A percentile compares a stretch with the other conserved stretches of the same genome.
These are phyloP conservation scores for Nyssa sinensis DNA, from an alignment of 148 eudicot species.

Conservation along the genomic window DNA sequence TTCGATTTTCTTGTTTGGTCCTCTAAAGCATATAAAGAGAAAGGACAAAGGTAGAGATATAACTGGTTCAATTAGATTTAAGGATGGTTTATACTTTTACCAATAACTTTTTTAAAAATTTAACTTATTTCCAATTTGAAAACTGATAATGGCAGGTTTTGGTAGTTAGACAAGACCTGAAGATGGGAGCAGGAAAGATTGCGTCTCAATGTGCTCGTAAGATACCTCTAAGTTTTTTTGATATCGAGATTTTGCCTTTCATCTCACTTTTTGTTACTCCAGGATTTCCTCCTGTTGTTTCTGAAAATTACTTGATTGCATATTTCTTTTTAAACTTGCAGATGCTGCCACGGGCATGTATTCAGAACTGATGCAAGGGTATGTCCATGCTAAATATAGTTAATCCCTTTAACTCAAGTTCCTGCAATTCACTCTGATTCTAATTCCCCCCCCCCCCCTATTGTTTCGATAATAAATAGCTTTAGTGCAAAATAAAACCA, in stretches of 20 bases:
- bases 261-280: not conserved
- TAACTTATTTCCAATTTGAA: too few species aligned
- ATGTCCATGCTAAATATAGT: not conserved
- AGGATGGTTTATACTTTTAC: too few species aligned
- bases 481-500: too few species aligned
- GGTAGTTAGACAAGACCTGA: conserved; percentile 93
- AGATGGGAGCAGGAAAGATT: conserved; percentile 89
- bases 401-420: not conserved
- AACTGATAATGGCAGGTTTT: conserved; percentile 51
- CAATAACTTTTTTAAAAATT: too few species aligned
- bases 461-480: not conserved
- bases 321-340: conserved; percentile 27
- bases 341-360: conserved; percentile 96
- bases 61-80: too few species aligned
- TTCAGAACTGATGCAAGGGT: conserved; percentile 80
- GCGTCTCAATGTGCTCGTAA: conserved; percentile 99
- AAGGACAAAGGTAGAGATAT: too few species aligned
- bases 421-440: not conserved
- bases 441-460: not conserved
- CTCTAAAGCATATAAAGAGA: too few species aligned
- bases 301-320: not conserved
- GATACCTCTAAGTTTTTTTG: conserved; percentile 18
- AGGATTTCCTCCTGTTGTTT: not conserved
- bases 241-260: not conserved
- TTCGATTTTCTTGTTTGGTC: too few species aligned